Evolutionary conservation across 73 alveolate species (phyloP).

Genomic region (Symbiodinium pilosum): DNA sequence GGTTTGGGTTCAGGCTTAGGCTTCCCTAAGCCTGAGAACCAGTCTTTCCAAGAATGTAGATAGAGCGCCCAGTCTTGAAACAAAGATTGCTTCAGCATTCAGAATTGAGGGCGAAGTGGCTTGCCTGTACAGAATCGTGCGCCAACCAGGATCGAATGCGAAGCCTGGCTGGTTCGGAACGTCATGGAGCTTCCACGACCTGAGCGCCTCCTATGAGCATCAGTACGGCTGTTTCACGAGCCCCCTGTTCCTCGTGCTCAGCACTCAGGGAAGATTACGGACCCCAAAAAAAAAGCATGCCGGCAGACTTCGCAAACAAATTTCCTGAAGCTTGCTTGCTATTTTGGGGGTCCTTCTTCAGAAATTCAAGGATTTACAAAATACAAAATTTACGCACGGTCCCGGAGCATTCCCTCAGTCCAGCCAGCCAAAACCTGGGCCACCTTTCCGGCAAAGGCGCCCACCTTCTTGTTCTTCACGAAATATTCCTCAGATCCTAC

Average conservation of each 20-base stretch:
- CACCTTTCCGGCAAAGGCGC: constrained; percentile 51
- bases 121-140: background rate
- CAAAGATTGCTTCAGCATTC: background rate
- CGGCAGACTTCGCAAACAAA: no score
- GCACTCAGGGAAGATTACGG: no score
- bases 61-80: background rate
- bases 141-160: background rate
- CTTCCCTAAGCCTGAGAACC: no score
- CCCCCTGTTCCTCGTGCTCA: background rate
- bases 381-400: background rate
- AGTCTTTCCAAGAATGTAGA: background rate
- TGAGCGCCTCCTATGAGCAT: background rate
- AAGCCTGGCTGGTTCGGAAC: background rate
- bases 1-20: no score
- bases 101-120: background rate
- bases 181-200: background rate
- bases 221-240: background rate
- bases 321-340: background rate
- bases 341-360: background rate
- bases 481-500: background rate
- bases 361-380: background rate
- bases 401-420: constrained; percentile 82
- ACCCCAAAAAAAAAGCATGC: no score
- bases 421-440: constrained; percentile 55
- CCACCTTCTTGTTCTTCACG: constrained; percentile 90